phyloP scores from a whole-genome alignment of 768 basidiomycete species.

The Dentipellis fragilis region DNA sequence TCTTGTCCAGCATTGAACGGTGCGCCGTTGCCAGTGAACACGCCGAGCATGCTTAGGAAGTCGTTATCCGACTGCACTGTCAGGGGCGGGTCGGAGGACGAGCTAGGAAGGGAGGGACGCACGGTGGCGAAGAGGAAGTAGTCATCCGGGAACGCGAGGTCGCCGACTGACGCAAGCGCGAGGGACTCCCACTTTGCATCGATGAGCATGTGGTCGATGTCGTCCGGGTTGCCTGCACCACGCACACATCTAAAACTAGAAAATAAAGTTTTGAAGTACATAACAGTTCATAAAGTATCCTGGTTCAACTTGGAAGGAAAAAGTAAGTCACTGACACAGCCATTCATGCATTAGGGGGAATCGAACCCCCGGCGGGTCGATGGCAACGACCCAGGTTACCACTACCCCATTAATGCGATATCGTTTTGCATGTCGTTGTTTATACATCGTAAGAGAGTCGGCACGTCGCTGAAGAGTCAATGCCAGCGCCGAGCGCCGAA shows the following conservation, averaged over 20 bases:
- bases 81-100: too few relatives aligned
- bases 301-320: too few relatives aligned
- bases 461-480: too few relatives aligned
- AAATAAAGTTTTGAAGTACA: too few relatives aligned
- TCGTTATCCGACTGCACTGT: slow-evolving; percentile 61
- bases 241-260: too few relatives aligned
- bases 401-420: slow-evolving; percentile 44
- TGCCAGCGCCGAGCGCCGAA: too few relatives aligned
- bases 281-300: too few relatives aligned
- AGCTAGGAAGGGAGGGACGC: background rate
- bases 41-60: slow-evolving; percentile 45
- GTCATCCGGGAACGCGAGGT: slow-evolving; percentile 45
- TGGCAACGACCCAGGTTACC: slow-evolving; percentile 61
- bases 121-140: slow-evolving; percentile 60
- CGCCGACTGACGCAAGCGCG: slow-evolving; percentile 44
- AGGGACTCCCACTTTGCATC: slow-evolving; percentile 62
- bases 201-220: slow-evolving; percentile 45
- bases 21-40: slow-evolving; percentile 36
- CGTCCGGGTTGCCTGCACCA: slow-evolving; percentile 39
- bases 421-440: too few relatives aligned
- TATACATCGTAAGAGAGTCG: too few relatives aligned
- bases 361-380: slow-evolving; percentile 42
- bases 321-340: too few relatives aligned
- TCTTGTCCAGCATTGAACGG: slow-evolving; percentile 45
- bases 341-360: too few relatives aligned